Percentiles rank a stretch among this genome's conserved stretches.
Conservation (phyloP, 2,329 filamentous ascomycete genomes). For the Penicillium expansum region DNA sequence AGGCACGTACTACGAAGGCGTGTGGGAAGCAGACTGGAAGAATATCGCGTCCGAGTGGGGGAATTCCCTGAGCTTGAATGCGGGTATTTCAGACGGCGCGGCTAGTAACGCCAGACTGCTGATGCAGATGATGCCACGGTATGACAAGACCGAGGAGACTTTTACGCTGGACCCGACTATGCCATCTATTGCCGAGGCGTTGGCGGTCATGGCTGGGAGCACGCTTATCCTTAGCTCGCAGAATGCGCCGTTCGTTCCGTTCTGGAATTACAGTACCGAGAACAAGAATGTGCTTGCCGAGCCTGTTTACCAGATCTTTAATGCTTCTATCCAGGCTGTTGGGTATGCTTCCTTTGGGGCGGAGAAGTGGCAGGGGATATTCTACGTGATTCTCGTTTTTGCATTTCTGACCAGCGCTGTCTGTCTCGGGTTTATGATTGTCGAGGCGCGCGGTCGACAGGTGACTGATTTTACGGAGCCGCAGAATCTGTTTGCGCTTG, state of each 20-base stretch:
- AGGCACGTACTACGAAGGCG: slow-evolving; percentile 30
- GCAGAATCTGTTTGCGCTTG: slow-evolving; percentile 69
- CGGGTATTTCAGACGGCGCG: slow-evolving; percentile 55
- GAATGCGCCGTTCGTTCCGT: slow-evolving; percentile 60
- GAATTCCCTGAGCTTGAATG: slow-evolving; percentile 55
- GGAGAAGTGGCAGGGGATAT: slow-evolving; percentile 60
- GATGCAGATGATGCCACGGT: slow-evolving; percentile 53
- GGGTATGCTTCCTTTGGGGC: slow-evolving; percentile 68
- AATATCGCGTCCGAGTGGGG: slow-evolving; percentile 57
- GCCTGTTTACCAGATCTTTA: slow-evolving; percentile 59
- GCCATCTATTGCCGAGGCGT: slow-evolving; percentile 69
- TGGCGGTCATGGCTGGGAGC: slow-evolving; percentile 67
- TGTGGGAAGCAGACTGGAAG: slow-evolving; percentile 52
- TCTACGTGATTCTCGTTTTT: slow-evolving; percentile 63
- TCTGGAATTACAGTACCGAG: slow-evolving; percentile 50
- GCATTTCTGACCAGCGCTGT: slow-evolving; percentile 67
- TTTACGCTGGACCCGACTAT: slow-evolving; percentile 49
- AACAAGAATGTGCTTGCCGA: slow-evolving; percentile 36
- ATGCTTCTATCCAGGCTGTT: slow-evolving; percentile 61
- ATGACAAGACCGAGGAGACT: slow-evolving; percentile 25
- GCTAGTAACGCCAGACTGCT: slow-evolving; percentile 60
- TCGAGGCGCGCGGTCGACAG: slow-evolving; percentile 54
- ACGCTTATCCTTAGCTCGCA: slow-evolving; percentile 62
- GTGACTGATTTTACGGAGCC: slow-evolving; percentile 79
- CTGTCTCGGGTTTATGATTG: slow-evolving; percentile 62